Evolutionary conservation across 1,284 basidiomycete species (phyloP), one percentile per base, ranked within the genome.

Genomic region (Ustilago xerochloae): DNA sequence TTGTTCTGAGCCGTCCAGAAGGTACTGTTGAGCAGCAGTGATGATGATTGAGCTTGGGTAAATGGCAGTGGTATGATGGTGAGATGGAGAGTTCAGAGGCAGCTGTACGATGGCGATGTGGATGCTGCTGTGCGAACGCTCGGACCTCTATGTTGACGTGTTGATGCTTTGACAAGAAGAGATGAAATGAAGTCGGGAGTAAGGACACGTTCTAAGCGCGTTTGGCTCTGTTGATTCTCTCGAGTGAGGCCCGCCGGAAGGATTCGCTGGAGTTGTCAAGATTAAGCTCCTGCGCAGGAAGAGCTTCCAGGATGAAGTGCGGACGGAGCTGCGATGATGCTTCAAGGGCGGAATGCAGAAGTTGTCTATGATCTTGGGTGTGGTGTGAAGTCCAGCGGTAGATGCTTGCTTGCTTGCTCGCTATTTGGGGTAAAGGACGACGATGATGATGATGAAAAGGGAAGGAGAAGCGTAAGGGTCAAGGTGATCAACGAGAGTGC

Each of bases 121-220:
- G 7, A 7, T 3, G 38, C 22, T 43, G 24, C 10, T 24, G 6
- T n/a, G n/a, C n/a, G n/a, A n/a, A n/a, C n/a, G n/a, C n/a, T n/a
- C n/a, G n/a, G n/a, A n/a, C 13, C 8, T 10, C 3, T 28, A 16
- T 50, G 39, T 63, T 45, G 52, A 55, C 24, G 49, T 57, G 62
- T 52, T 47, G 62, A 16, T 60, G 13, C 20, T 16, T 16, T 8
- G 4, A 16, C 41, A 12, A 10, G 13, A 43, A 4, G 20, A 10
- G 3, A 24, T 20, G 55, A 53, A 28, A 53, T 52, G 54, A 64
- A 64, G 51, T 58, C 36, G 22, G 36, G 22, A 35, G 30, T 29
- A 22, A 6, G 7, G 15, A 6, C 43, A 46, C 22, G 43, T 24
- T 6, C 22, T 7, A 20, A 43, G 41, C 22, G 41, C 41, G 41